Evolutionary conservation across 2,329 filamentous ascomycete genomes (phyloP).

Genomic region (Zasmidium citrigriseum): DNA sequence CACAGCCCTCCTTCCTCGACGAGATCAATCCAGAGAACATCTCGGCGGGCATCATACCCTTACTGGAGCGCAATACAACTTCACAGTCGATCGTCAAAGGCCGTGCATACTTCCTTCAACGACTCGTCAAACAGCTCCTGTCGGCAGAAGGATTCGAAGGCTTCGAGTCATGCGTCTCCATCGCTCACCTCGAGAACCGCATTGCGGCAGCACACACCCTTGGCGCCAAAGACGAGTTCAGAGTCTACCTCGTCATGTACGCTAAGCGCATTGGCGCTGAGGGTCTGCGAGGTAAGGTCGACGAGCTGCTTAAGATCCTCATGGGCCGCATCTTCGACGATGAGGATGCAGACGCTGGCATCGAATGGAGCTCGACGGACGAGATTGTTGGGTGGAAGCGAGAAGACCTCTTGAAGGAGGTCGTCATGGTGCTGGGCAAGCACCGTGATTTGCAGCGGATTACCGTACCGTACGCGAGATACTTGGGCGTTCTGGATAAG

Average conservation of each 20-base stretch:
- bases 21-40: constrained; percentile 60
- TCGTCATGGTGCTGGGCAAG: constrained; percentile 95
- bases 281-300: constrained; percentile 81
- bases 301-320: constrained; percentile 82
- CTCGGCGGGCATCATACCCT: constrained; percentile 89
- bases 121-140: constrained; percentile 85
- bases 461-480: constrained; percentile 65
- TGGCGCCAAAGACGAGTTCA: constrained; percentile 87
- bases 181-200: constrained; percentile 92
- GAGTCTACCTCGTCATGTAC: constrained; percentile 96
- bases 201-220: constrained; percentile 85
- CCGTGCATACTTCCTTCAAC: constrained; percentile 84
- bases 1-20: constrained; percentile 38
- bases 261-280: constrained; percentile 93
- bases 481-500: constrained; percentile 62
- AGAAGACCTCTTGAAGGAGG: constrained; percentile 82
- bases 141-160: constrained; percentile 88
- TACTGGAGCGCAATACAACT: constrained; percentile 91
- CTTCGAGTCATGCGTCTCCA: constrained; percentile 87
- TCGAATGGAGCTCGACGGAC: constrained; percentile 67
- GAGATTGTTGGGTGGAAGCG: constrained; percentile 89
- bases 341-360: constrained; percentile 55
- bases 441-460: constrained; percentile 90
- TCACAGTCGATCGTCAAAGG: constrained; percentile 90
- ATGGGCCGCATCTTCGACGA: constrained; percentile 70